Conservation (phyloP, 2,329 filamentous ascomycete species). For the Aureobasidium sp. region DNA sequence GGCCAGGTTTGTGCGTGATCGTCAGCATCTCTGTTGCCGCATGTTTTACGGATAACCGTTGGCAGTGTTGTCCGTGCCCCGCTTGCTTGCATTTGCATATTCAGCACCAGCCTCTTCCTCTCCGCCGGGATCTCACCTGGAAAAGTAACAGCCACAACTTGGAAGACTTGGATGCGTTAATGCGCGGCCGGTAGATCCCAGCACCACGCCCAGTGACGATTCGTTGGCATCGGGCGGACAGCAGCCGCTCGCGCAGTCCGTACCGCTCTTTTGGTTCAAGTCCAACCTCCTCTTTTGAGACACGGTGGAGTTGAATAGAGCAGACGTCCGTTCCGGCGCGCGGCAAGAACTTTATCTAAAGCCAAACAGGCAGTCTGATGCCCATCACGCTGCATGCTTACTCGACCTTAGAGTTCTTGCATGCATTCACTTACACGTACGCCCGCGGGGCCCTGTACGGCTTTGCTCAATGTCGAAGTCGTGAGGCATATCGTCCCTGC, state of each 20-base stretch:
- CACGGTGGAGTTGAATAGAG: slow-evolving; percentile 3
- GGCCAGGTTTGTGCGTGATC: slow-evolving; percentile 3
- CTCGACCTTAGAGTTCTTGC: slow-evolving; percentile 6
- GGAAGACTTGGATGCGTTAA: not conserved
- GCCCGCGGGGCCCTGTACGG: not conserved
- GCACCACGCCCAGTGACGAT: not conserved
- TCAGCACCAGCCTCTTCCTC: not conserved
- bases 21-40: not conserved
- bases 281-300: slow-evolving; percentile 10
- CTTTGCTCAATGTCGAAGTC: not conserved
- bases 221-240: slow-evolving; percentile 2
- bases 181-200: slow-evolving; percentile 4
- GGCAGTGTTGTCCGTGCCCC: not conserved
- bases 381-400: slow-evolving; percentile 9
- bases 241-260: not conserved
- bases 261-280: not conserved
- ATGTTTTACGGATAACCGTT: slow-evolving; percentile 3
- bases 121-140: not conserved
- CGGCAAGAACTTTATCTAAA: slow-evolving; percentile 1
- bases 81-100: not conserved
- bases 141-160: slow-evolving; percentile 3
- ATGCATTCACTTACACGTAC: slow-evolving; percentile 6
- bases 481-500: not conserved
- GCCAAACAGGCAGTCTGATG: not conserved
- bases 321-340: not conserved